Evolutionary conservation across 148 eudicot species (phyloP).

Genomic region (Rhododendron griersonianum): DNA sequence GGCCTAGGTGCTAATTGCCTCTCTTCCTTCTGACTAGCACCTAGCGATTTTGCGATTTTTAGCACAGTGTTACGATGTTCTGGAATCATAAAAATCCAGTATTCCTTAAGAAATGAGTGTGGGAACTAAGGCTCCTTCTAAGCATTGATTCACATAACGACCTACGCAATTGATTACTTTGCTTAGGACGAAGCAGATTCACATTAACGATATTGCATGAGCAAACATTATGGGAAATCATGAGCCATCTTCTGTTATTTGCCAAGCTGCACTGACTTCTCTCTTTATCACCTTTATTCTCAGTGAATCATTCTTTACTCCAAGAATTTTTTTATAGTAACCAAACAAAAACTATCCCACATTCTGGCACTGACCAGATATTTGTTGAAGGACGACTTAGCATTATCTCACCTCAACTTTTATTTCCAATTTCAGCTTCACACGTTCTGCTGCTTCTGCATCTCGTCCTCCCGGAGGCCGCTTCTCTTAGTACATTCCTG

Average conservation of each 20-base stretch:
- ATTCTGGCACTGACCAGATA: not conserved
- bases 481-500: slow-evolving; percentile 88
- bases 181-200: no score
- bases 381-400: not conserved
- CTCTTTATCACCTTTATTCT: not conserved
- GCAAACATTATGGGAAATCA: not conserved
- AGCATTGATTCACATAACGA: not conserved
- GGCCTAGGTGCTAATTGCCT: not conserved
- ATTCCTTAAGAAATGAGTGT: not conserved
- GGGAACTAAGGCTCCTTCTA: not conserved
- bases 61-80: not conserved
- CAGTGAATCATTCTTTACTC: not conserved
- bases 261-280: not conserved
- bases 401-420: slow-evolving; percentile 66
- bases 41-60: not conserved
- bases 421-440: slow-evolving; percentile 80
- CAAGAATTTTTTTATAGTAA: not conserved
- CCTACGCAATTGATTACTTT: not conserved
- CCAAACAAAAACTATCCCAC: not conserved
- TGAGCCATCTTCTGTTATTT: not conserved
- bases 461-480: slow-evolving; percentile 94
- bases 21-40: not conserved
- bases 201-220: no score
- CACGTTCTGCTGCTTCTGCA: slow-evolving; percentile 49
- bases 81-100: not conserved